phyloP scores from a whole-genome alignment of 345 rosid genomes.

The Euphorbia pulcherrima region DNA sequence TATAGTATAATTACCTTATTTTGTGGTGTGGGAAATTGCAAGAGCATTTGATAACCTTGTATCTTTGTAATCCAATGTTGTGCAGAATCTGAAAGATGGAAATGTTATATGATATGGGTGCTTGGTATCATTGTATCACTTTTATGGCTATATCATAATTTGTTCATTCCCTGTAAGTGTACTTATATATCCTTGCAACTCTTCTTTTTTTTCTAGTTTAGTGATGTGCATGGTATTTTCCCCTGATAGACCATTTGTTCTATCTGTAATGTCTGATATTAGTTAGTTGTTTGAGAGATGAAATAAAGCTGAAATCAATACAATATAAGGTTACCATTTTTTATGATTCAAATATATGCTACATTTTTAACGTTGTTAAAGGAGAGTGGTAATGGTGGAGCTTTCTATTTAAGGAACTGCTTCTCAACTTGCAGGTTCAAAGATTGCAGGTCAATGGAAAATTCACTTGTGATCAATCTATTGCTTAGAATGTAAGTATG shows the following conservation, averaged over 20 bases:
- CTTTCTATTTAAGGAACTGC: not conserved
- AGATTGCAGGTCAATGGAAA: slow-evolving; percentile 77
- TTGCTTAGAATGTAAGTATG: slow-evolving; percentile 70
- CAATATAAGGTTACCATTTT: not conserved
- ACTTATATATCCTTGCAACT: not conserved
- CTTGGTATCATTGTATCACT: slow-evolving; percentile 73
- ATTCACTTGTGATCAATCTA: slow-evolving; percentile 73
- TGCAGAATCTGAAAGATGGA: slow-evolving; percentile 79
- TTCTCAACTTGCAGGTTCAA: slow-evolving; percentile 2
- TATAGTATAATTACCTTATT: not conserved
- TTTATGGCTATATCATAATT: slow-evolving; percentile 90
- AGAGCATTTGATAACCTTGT: not conserved
- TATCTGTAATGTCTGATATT: not conserved
- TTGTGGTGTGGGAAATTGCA: not conserved
- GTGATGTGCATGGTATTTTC: not conserved
- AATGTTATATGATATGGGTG: slow-evolving; percentile 95
- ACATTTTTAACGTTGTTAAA: not conserved
- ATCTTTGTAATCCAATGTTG: slow-evolving; percentile 1
- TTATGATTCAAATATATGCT: not conserved
- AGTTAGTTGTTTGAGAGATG: not conserved
- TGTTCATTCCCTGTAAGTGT: slow-evolving; percentile 87
- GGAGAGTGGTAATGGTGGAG: not conserved
- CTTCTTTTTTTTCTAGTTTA: not conserved
- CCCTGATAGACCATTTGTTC: not conserved
- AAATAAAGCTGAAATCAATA: not conserved